phyloP scores from a whole-genome alignment of 441 rosid genomes.

The Erodium moschatum region DNA sequence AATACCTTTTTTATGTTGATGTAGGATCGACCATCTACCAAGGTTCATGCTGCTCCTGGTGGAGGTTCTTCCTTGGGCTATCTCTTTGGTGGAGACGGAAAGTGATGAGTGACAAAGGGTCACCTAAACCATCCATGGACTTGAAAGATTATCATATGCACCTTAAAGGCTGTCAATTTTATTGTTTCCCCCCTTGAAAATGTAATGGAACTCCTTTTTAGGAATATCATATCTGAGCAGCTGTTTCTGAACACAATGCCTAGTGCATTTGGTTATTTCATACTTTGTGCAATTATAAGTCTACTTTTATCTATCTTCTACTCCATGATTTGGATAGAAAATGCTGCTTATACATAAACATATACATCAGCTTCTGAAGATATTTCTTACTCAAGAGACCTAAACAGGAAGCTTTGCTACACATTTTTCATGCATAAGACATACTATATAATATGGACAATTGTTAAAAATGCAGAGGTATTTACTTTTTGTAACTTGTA shows the following conservation, averaged over 20 bases:
- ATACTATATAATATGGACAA: too few relatives aligned
- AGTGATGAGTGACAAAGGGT: slow-evolving; percentile 19
- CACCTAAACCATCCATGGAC: background rate
- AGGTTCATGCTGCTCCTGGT: slow-evolving; percentile 54
- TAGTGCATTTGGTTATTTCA: background rate
- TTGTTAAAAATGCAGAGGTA: too few relatives aligned
- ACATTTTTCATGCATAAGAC: too few relatives aligned
- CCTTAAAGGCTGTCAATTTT: background rate
- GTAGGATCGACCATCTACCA: slow-evolving; percentile 51
- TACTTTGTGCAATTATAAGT: too few relatives aligned
- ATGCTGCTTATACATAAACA: too few relatives aligned
- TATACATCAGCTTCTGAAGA: too few relatives aligned
- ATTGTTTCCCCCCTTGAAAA: background rate
- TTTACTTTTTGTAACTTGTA: too few relatives aligned
- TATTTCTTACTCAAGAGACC: too few relatives aligned
- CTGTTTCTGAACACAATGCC: background rate
- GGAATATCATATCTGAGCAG: background rate
- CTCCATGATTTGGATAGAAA: too few relatives aligned
- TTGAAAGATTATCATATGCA: background rate
- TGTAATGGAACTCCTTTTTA: background rate
- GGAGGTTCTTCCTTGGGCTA: slow-evolving; percentile 53
- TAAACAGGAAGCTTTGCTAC: too few relatives aligned
- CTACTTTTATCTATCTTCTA: too few relatives aligned
- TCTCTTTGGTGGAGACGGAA: slow-evolving; percentile 33
- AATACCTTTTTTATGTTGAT: slow-evolving; percentile 4